phyloP scores from a whole-genome alignment of 805 yeast species.

The Cyberlindnera galapagoensis region DNA sequence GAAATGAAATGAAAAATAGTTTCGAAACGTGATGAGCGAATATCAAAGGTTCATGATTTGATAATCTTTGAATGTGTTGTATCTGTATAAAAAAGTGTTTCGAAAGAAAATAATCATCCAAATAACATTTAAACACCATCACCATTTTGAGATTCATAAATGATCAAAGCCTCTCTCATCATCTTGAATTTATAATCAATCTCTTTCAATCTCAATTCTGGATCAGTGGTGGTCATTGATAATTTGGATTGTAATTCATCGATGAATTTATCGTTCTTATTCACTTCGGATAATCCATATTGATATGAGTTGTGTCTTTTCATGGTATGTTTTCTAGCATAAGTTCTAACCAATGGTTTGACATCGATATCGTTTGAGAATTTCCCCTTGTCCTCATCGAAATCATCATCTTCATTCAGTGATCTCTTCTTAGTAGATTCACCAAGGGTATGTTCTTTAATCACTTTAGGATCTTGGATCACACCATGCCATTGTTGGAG shows the following conservation, averaged over 20 bases:
- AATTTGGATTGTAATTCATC: conserved; percentile 1
- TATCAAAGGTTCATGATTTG: too few relatives aligned
- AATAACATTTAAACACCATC: too few relatives aligned
- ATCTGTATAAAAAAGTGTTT: too few relatives aligned
- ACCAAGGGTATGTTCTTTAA: conserved; percentile 1
- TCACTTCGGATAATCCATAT: background rate
- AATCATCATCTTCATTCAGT: background rate
- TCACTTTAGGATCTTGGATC: too few relatives aligned
- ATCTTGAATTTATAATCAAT: conserved; percentile 12
- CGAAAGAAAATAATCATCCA: too few relatives aligned
- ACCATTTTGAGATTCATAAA: too few relatives aligned
- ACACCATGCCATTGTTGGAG: conserved; percentile 24
- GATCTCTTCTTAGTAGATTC: conserved; percentile 3
- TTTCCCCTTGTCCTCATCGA: background rate
- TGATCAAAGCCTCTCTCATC: conserved; percentile 14
- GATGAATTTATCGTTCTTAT: background rate
- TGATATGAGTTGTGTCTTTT: conserved; percentile 14
- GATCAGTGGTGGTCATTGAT: conserved; percentile 6
- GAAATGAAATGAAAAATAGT: too few relatives aligned
- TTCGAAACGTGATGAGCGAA: too few relatives aligned
- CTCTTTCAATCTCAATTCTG: conserved; percentile 11
- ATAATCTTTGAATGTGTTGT: too few relatives aligned
- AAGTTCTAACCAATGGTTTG: background rate
- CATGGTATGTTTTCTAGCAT: conserved; percentile 1
- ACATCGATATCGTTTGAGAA: too few relatives aligned